These are phyloP conservation scores for Scheffersomyces lignicola DNA, from an alignment of 1,139 yeast species.

Conservation along the genomic window DNA sequence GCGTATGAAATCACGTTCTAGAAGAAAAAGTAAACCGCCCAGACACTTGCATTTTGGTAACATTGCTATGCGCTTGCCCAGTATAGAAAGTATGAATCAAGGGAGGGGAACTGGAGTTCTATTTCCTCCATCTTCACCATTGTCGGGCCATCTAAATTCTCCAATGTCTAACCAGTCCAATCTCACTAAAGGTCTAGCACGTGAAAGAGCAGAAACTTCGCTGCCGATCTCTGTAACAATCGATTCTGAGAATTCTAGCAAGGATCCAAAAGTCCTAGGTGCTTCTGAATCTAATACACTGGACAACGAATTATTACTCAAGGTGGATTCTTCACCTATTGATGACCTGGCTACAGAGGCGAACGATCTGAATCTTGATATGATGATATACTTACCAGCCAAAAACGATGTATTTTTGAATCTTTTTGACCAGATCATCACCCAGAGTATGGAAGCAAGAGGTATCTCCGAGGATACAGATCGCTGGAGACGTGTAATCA, in stretches of 20 bases:
- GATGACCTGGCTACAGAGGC: constrained; percentile 1
- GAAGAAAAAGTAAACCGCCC: constrained; percentile 55
- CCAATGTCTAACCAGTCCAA: constrained; percentile 14
- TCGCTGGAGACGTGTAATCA: constrained; percentile 40
- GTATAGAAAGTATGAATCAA: constrained; percentile 16
- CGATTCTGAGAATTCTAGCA: neutral
- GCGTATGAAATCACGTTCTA: constrained; percentile 50
- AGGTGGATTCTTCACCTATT: constrained; percentile 3
- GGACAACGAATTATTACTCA: neutral
- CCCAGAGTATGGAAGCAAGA: constrained; percentile 67
- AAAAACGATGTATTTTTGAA: constrained; percentile 22
- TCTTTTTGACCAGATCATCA: constrained; percentile 40
- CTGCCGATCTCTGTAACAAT: neutral
- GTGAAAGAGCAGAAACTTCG: constrained; percentile 5
- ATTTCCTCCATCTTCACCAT: constrained; percentile 21
- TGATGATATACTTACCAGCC: neutral
- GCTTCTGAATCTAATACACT: neutral
- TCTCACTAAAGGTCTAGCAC: constrained; percentile 12
- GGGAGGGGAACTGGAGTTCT: neutral
- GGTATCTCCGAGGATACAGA: constrained; percentile 39
- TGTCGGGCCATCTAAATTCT: constrained; percentile 14
- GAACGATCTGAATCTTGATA: neutral
- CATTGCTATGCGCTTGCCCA: constrained; percentile 23
- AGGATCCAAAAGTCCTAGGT: neutral
- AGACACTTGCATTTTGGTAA: constrained; percentile 30